Base-by-base conservation (phyloP, 768 basidiomycete genomes). In the Agrocybe chaxingu region DNA sequence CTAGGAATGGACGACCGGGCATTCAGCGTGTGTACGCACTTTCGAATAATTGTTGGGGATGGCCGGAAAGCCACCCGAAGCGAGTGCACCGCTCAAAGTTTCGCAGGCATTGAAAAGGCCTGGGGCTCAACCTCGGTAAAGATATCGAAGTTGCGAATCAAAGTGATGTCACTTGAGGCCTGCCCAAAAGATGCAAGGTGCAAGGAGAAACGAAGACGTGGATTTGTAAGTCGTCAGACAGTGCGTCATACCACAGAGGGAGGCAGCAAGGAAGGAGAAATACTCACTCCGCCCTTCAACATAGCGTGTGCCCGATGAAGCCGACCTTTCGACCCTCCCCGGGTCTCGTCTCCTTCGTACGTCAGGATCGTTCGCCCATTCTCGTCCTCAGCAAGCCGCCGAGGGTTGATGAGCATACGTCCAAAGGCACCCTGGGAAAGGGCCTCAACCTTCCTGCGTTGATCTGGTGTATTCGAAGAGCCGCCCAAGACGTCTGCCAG, bases 321-420 rank as follows among this genome's bases (percentile, higher is more conserved):
- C 13, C 81, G 70, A 5, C 85, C 85, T 42, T 70, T 66, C 1
- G 76, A 65, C 5, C 85, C 85, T 3, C 84, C 86, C 16, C 81
- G 71, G 12, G 75, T 71, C 67, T 87, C 84, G 60, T 89, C 87
- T 10, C 85, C 86, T 64, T 88, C 84, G 50, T 84, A 87, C 0
- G 81, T 78, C 40, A 88, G 65, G 33, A 80, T 68, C 5, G 67
- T 66, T 33, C 71, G 65, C 4, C 81, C 82, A 32, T 74, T 63
- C n/a, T 60, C 64, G 36, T 76, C 75, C 24, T 68, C 64, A 18
- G 66, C 67, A 11, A 78, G 51, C 24, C 57, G 59, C 12, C 62
- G 66, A 8, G 86, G 85, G 54, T 79, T 80, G 50, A 89, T 68
- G 4, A 79, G 73, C 78, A 84, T 78, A 29, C 65, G 62, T 1